Evolutionary conservation across 1,284 basidiomycete genomes (phyloP), one percentile per base, ranked within the genome.

Genomic region (Ganoderma multipileum): DNA sequence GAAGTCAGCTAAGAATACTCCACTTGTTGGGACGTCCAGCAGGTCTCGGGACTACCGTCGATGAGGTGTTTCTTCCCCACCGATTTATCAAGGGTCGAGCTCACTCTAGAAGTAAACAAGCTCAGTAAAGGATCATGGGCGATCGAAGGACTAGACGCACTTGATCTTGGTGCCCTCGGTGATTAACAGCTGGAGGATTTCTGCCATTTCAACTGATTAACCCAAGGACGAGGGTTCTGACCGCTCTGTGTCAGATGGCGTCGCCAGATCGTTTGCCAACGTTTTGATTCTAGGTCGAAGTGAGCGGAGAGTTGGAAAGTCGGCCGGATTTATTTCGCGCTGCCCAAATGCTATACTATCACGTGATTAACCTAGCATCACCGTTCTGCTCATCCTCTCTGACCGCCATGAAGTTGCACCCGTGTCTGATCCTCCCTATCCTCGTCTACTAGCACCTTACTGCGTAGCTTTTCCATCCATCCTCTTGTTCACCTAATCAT

Each of bases 11-110:
- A 16, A 61, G 26, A 36, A 26, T 14, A 61, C 69, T 78, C 55
- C 71, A 91, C 93, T 84, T 93, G 90, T 78, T 91, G 89, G 33
- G 92, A 93, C 42, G 92, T 90, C 92, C 93, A 95, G 78, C 93
- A 95, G 26, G 93, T 94, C 78, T 93, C 93, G 67, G 89, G 86
- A 75, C 83, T 91, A 18, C 86, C 83, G 76, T 95, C 93, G 23
- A 88, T 85, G 26, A 95, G 84, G 76, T 87, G 79, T 75, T 90
- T 91, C 79, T 92, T 94, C 12, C 88, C 88, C 16, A 87, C 88
- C 2, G 89, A 87, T 77, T 91, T 94, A 77, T 94, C 91, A n/a
- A 94, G 82, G 2, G 89, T 90, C n/a, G 93, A 94, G 79, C 92
- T 94, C 72, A 94, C 93, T 83, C 93, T 95, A 68, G 44, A 33